A percentile compares a stretch with the other conserved stretches of the same genome.
These are phyloP conservation scores for Coemansia sp. DNA, from an alignment of 192 early-diverging fungal genomes.

Conservation along the genomic window DNA sequence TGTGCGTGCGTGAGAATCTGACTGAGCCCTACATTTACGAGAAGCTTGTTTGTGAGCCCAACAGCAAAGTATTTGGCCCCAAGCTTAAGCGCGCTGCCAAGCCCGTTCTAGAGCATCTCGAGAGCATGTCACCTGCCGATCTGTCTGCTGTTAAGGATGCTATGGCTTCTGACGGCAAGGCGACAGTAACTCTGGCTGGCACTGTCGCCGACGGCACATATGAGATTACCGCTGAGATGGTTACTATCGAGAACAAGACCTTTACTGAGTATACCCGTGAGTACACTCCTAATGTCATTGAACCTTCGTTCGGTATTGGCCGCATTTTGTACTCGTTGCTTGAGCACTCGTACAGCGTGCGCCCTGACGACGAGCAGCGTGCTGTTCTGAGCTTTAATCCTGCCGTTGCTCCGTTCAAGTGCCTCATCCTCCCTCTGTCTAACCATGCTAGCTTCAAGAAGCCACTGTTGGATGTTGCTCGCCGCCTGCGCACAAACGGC, in stretches of 20 bases:
- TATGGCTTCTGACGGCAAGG: slow-evolving; percentile 26
- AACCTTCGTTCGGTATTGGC: slow-evolving; percentile 99
- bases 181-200: slow-evolving; percentile 22
- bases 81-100: slow-evolving; percentile 90
- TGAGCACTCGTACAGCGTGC: slow-evolving; percentile 91
- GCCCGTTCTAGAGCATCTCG: slow-evolving; percentile 77
- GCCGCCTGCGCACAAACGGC: slow-evolving; percentile 67
- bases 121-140: slow-evolving; percentile 52
- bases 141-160: slow-evolving; percentile 57
- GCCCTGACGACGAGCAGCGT: slow-evolving; percentile 87
- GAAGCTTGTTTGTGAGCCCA: slow-evolving; percentile 78
- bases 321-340: slow-evolving; percentile 95
- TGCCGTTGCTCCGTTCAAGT: slow-evolving; percentile 92
- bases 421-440: slow-evolving; percentile 84
- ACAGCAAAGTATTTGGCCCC: slow-evolving; percentile 93
- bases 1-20: slow-evolving; percentile 88
- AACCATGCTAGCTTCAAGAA: slow-evolving; percentile 75
- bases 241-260: slow-evolving; percentile 45
- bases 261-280: slow-evolving; percentile 72
- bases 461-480: slow-evolving; percentile 60
- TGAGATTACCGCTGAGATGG: slow-evolving; percentile 43
- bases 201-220: slow-evolving; percentile 32
- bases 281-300: slow-evolving; percentile 97
- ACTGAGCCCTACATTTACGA: slow-evolving; percentile 77
- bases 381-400: slow-evolving; percentile 89